phyloP scores from a whole-genome alignment of 106 monocot genomes.

The Posidonia australis region DNA sequence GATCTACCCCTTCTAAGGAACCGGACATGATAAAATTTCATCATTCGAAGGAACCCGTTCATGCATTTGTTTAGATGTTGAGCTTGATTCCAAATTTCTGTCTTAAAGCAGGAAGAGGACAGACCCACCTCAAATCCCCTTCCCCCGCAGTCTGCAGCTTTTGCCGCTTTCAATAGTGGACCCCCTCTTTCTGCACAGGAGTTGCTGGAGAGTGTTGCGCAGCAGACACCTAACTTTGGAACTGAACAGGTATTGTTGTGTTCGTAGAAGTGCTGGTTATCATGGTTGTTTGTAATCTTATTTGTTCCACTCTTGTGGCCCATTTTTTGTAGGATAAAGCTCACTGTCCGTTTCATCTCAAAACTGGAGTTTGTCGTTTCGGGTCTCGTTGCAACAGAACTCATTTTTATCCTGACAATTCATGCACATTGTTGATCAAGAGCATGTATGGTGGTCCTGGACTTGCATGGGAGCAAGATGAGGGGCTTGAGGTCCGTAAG shows the following conservation, averaged over 20 bases:
- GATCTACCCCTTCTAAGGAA: too few species aligned
- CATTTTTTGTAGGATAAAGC: constrained; percentile 70
- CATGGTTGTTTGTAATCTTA: neutral
- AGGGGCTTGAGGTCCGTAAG: constrained; percentile 99
- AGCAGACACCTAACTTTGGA: constrained; percentile 93
- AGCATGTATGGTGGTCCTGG: constrained; percentile 97
- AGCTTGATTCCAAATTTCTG: neutral
- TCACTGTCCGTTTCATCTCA: constrained; percentile 95
- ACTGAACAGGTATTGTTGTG: constrained; percentile 66
- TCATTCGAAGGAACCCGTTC: too few species aligned
- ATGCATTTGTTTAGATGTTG: too few species aligned
- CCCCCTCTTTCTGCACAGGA: constrained; percentile 46
- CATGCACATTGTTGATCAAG: constrained; percentile 85
- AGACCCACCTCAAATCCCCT: constrained; percentile 93
- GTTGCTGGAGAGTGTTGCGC: constrained; percentile 56
- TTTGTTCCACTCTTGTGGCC: neutral
- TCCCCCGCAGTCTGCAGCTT: constrained; percentile 71
- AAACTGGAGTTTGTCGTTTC: constrained; percentile 93
- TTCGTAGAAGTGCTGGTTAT: neutral
- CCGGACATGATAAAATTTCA: too few species aligned
- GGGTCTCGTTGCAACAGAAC: constrained; percentile 73
- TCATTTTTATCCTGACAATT: constrained; percentile 96
- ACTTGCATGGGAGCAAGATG: constrained; percentile 92
- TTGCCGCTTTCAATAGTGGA: constrained; percentile 31
- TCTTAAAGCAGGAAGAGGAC: constrained; percentile 66